Percentiles rank a stretch among this genome's conserved stretches.
Evolutionary conservation across 2,329 filamentous ascomycete species (phyloP).

Genomic region (Cladobotryum mycophilum): DNA sequence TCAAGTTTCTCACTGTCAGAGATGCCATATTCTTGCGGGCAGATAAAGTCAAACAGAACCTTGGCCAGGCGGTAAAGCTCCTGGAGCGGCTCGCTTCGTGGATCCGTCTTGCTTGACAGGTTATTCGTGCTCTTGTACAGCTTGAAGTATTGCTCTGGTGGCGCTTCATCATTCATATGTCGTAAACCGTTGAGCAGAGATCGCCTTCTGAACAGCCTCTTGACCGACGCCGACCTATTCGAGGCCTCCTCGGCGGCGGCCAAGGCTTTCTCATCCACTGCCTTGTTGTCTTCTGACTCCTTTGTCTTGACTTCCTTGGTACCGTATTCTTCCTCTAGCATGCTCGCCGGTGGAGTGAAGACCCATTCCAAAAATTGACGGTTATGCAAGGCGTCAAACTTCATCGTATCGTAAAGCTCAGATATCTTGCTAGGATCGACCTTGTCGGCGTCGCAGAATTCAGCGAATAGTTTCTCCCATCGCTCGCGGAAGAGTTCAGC

Average conservation of each 20-base stretch:
- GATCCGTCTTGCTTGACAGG: slow-evolving; percentile 67
- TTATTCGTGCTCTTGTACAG: slow-evolving; percentile 73
- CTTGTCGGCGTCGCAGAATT: slow-evolving; percentile 96
- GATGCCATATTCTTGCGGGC: slow-evolving; percentile 96
- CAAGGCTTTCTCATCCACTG: slow-evolving; percentile 28
- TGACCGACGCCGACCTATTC: slow-evolving; percentile 30
- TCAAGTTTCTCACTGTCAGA: slow-evolving; percentile 95
- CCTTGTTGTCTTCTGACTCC: slow-evolving; percentile 35
- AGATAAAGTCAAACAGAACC: slow-evolving; percentile 95
- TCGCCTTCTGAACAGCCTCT: slow-evolving; percentile 51
- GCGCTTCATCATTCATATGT: slow-evolving; percentile 48
- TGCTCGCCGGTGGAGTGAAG: slow-evolving; percentile 77
- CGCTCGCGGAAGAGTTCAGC: slow-evolving; percentile 90
- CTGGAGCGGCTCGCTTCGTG: slow-evolving; percentile 77
- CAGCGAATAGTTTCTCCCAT: slow-evolving; percentile 96
- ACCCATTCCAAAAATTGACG: slow-evolving; percentile 95
- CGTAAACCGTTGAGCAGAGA: slow-evolving; percentile 52
- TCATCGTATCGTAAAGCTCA: slow-evolving; percentile 98
- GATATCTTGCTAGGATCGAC: slow-evolving; percentile 98
- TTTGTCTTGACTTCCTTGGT: slow-evolving; percentile 37
- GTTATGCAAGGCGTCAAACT: slow-evolving; percentile 96
- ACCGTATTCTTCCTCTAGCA: slow-evolving; percentile 65
- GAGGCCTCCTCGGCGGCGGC: slow-evolving; percentile 26
- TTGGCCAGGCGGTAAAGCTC: slow-evolving; percentile 93
- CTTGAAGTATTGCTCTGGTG: slow-evolving; percentile 75